Base-by-base conservation (phyloP, 2,329 filamentous ascomycete species). In the Chaetothyriales sp. region DNA sequence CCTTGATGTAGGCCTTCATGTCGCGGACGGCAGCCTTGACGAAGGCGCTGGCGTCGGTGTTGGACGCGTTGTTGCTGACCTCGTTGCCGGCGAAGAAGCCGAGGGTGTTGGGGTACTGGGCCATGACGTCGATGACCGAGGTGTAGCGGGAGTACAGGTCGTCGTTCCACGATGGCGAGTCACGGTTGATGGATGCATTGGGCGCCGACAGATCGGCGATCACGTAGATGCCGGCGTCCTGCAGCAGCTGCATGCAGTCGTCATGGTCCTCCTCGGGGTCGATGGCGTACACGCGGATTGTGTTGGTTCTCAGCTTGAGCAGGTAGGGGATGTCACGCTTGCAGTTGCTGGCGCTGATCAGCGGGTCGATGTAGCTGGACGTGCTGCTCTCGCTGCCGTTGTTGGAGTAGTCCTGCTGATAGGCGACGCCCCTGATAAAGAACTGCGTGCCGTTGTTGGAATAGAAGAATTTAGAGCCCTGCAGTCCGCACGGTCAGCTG, bases 21-120 rank as follows among this genome's bases (percentile, higher is more conserved):
- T 98, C 92, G 66, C 92, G 89, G 58, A 97, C 89, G 57, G 92
- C 89, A 56, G 90, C 92, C 80, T 97, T 98, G 72, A 98, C 92
- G 68, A 85, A 98, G 60, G 90, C 89, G 56, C 87, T 92, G 48
- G 90, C 87, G 56, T 78, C 73, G 48, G 90, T 97, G 79, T 95
- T 95, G 77, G 83, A 89, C 61, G 77, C 76, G 63, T 82, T 78
- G 76, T 95, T 94, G 62, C 88, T 84, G 56, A 98, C 92, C 73
- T 98, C 92, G 72, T 98, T 98, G 67, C 92, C 92, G 61, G 89
- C 90, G 69, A 98, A 97, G 83, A 97, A 98, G 63, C 92, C 92
- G 58, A 98, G 82, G 49, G 87, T 83, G 73, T 98, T 98, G 70
- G 80, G 77, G 77, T 94, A 97, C 66, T 86, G 76, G 61, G 78